Percentiles rank a stretch among this genome's conserved stretches.
Conservation (phyloP, 805 yeast genomes). For the Suhomyces xylopsoci region DNA sequence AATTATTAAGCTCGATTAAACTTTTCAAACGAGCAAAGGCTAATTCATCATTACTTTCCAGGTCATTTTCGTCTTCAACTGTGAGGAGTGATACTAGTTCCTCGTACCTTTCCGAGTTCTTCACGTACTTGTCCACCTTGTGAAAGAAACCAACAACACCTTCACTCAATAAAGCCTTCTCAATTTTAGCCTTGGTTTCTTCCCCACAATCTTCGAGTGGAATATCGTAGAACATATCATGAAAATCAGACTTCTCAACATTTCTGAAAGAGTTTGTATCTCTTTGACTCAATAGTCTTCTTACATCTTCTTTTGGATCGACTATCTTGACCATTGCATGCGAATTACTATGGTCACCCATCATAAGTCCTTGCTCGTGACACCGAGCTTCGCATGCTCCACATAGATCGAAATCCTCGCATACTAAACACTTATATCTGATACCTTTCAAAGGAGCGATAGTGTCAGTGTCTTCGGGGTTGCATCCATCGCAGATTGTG, state of each 20-base stretch:
- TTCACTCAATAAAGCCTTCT: constrained; percentile 11
- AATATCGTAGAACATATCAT: constrained; percentile 22
- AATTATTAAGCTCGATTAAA: constrained; percentile 8
- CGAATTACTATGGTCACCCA: constrained; percentile 19
- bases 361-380: constrained; percentile 8
- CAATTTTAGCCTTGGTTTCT: constrained; percentile 11
- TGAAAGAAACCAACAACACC: constrained; percentile 17
- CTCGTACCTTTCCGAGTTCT: constrained; percentile 22
- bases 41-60: constrained; percentile 16
- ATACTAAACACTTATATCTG: constrained; percentile 51
- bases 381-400: constrained; percentile 27
- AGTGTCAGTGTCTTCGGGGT: constrained; percentile 15
- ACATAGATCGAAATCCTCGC: constrained; percentile 54
- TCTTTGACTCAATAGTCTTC: background rate
- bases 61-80: constrained; percentile 7
- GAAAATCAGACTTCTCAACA: background rate
- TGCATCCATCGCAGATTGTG: constrained; percentile 36
- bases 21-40: constrained; percentile 23
- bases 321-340: constrained; percentile 33
- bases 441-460: constrained; percentile 40
- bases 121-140: constrained; percentile 15
- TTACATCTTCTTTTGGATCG: constrained; percentile 2
- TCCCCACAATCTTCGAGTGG: constrained; percentile 20
- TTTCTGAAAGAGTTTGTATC: background rate
- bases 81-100: constrained; percentile 13